Evolutionary conservation across 306 rosid species (phyloP).

Genomic region (Corylus americana): DNA sequence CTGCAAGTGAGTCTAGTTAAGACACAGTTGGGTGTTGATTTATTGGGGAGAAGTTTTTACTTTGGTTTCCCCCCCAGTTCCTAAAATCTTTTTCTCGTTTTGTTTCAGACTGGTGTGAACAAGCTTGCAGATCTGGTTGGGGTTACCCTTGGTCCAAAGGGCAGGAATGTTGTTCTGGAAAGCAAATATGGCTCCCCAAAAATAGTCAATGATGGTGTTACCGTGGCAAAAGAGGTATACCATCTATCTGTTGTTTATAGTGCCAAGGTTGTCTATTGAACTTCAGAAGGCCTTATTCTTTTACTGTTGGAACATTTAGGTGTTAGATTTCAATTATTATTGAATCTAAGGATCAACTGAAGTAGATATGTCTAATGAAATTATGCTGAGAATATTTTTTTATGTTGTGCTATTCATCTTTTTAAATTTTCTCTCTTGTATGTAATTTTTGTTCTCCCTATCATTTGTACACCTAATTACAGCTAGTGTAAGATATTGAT

Average conservation of each 20-base stretch:
- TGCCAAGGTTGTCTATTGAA: not conserved
- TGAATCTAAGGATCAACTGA: not conserved
- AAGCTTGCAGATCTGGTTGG: constrained; percentile 99
- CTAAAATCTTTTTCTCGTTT: not conserved
- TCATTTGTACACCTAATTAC: not conserved
- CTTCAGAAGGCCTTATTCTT: not conserved
- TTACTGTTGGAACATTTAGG: not conserved
- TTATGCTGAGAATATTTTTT: not conserved
- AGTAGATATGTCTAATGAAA: not conserved
- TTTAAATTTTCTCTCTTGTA: not conserved
- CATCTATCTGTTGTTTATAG: not conserved
- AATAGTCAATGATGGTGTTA: constrained; percentile 97
- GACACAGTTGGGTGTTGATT: not conserved
- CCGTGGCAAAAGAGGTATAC: constrained; percentile 91
- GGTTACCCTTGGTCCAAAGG: constrained; percentile 98
- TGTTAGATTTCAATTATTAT: not conserved
- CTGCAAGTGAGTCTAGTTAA: constrained; percentile 48
- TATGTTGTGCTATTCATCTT: not conserved
- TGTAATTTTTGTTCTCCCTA: not conserved
- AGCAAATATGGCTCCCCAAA: constrained; percentile 99
- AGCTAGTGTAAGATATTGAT: not conserved
- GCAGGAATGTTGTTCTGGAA: constrained; percentile 94
- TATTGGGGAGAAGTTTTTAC: not conserved
- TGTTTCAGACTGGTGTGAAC: constrained; percentile 82
- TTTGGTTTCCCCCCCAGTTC: not conserved